Base-by-base conservation (phyloP, 805 yeast genomes). In the Komagataella mondaviorum region DNA sequence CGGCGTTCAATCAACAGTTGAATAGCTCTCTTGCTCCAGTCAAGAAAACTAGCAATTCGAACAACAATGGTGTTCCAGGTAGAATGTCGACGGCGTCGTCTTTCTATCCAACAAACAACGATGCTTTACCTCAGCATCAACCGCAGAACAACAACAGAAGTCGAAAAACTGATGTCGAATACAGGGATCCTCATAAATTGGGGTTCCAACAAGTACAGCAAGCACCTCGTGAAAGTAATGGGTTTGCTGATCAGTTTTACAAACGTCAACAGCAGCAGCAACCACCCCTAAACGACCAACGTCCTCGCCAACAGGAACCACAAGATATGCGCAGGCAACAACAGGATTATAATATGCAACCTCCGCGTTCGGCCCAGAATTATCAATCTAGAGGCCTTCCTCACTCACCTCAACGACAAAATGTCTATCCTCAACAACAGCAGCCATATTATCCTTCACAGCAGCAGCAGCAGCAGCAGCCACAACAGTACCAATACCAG, bases 1-100 rank as follows among this genome's bases (percentile, higher is more conserved):
- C 69, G 2, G 68, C 61, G 23, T 67, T 66, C 58, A 62, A 66
- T 50, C 56, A 57, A 10, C 60, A 65, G 44, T 63, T 59, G 51
- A 60, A 58, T 18, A 57, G 56, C 23, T 57, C 68, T 1, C 58
- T 65, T 55, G 39, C 39, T 30, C 39, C 39, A 10, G 14, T 30
- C 14, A 12, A 30, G 39, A 30, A 30, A 30, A 30, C 14, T 10
- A 8, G 6, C 39, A 30, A 14, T 8, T 10, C 14, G 5, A 30
- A 14, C 14, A 30, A 6, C 14, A 30, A 10, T 10, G 8, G 39
- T 30, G 39, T 2, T 10, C 39, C 39, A 8, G 39, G 14, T 10
- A 30, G 39, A 30, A 10, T 30, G 39, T 30, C 39, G 5, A 30
- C 39, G 12, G 39, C 39, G 39, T 30, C 39, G 14, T 30, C 39